Base-by-base conservation (phyloP, 352 stramenopile genomes). In the Phytophthora lateralis region DNA sequence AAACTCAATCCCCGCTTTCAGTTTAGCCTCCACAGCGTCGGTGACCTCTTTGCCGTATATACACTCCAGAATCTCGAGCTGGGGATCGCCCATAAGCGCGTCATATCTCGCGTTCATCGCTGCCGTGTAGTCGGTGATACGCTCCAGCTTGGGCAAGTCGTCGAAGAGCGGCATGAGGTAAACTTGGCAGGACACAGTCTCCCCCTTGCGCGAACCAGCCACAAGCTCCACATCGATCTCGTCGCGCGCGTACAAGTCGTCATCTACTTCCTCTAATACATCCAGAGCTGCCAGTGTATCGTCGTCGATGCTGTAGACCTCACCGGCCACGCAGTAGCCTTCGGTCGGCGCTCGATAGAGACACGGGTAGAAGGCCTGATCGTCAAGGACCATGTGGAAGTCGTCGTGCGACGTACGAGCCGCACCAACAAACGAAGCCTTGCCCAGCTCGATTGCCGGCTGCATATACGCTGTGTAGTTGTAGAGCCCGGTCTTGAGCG, bases 401-500 rank as follows among this genome's bases (percentile, higher is more conserved):
- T 76, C 71, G 0, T 59, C 27, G 1, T 66, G 44, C 21, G 54
- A 45, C 0, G 81, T 91, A 14, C 57, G 53, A 53, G 64, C 81
- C 0, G 74, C 68, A 9, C 71, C 75, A 1, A 89, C 47, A 43
- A 84, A 79, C 54, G 56, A 63, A 20, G 81, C 79, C 55, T 91
- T 91, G 60, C 65, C 69, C 4, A 72, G 34, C 24, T 66, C 71
- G 12, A 78, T 71, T 0, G 78, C 78, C 4, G 78, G 82, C 18
- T 75, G 59, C 21, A 93, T 60, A 60, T 93, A 93, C 66, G 68
- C 52, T 6, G 73, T 55, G 57, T 91, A 88, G 75, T 94, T 94
- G 55, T 79, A 82, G 46, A 92, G 72, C 8, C 69, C 81, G 10
- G 68, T 71, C 76, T 94, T 94, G 54, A 94, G 80, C 32, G 83